Conservation (phyloP, 495 filamentous ascomycete genomes). For the Bacidia gigantensis region DNA sequence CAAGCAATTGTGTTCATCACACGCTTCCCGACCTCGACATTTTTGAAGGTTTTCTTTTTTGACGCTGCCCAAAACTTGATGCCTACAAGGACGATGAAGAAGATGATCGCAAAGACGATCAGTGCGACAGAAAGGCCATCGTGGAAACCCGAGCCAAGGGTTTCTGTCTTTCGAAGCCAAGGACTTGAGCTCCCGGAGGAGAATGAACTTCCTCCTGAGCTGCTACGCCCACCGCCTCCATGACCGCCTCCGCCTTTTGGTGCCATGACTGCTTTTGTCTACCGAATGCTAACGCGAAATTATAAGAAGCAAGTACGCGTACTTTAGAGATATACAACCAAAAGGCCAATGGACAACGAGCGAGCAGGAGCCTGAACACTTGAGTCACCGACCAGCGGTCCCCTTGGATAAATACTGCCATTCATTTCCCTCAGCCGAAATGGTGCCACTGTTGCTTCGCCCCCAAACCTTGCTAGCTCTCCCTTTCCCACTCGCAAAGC, state of each 20-base stretch:
- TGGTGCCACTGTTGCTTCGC: neutral
- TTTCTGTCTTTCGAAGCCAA: neutral
- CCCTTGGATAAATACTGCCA: neutral
- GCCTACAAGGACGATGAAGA: neutral
- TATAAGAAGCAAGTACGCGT: neutral
- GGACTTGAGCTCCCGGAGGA: neutral
- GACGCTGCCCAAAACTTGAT: neutral
- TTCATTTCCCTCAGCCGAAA: neutral
- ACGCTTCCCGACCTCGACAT: neutral
- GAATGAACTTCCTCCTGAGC: neutral
- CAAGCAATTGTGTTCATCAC: neutral
- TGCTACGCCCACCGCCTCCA: neutral
- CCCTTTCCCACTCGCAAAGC: neutral
- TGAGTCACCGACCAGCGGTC: neutral
- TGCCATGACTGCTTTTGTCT: neutral
- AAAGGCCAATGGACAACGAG: neutral
- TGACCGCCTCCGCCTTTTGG: neutral
- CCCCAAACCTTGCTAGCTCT: neutral
- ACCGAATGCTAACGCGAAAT: neutral
- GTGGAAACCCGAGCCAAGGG: neutral
- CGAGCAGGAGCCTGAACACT: neutral
- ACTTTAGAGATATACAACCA: neutral
- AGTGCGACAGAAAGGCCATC: neutral
- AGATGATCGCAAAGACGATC: constrained; percentile 1
- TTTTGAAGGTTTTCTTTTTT: neutral